phyloP scores from a whole-genome alignment of 1,284 basidiomycete species.

The Cryptococcus hybrid region DNA sequence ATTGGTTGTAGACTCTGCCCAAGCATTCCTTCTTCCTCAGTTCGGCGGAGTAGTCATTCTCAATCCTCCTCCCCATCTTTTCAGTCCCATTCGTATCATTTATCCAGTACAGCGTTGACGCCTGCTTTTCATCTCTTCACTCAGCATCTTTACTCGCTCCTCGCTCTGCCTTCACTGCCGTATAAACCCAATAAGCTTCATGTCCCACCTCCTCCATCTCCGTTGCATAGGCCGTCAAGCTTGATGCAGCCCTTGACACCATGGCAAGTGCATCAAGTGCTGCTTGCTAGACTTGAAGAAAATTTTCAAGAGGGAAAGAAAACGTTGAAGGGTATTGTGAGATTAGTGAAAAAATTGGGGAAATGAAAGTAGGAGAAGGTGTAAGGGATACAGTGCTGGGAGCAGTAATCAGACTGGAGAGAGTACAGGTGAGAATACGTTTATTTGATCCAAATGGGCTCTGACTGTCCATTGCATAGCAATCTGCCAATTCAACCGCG shows the following conservation, averaged over 20 bases:
- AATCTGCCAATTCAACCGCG: not conserved
- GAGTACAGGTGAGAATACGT: conserved; percentile 54
- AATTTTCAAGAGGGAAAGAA: conserved; percentile 55
- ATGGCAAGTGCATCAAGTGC: conserved; percentile 77
- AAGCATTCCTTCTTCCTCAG: conserved; percentile 82
- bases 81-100: conserved; percentile 13
- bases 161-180: conserved; percentile 72
- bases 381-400: conserved; percentile 70
- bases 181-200: conserved; percentile 23
- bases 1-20: conserved; percentile 22
- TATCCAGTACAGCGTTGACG: conserved; percentile 51
- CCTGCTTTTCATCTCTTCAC: conserved; percentile 69
- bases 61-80: conserved; percentile 57
- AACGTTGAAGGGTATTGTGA: conserved; percentile 62
- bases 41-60: conserved; percentile 88
- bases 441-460: not conserved
- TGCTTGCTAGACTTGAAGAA: conserved; percentile 68
- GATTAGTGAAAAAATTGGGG: conserved; percentile 76
- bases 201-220: conserved; percentile 16
- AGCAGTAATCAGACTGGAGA: conserved; percentile 66
- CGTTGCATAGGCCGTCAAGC: conserved; percentile 10
- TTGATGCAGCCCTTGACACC: conserved; percentile 21
- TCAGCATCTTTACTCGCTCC: conserved; percentile 68
- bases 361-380: conserved; percentile 80
- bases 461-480: not conserved